A percentile compares a stretch with the other conserved stretches of the same genome.
phyloP scores from a whole-genome alignment of 2,329 filamentous ascomycete genomes.

The Xylaria sp. region DNA sequence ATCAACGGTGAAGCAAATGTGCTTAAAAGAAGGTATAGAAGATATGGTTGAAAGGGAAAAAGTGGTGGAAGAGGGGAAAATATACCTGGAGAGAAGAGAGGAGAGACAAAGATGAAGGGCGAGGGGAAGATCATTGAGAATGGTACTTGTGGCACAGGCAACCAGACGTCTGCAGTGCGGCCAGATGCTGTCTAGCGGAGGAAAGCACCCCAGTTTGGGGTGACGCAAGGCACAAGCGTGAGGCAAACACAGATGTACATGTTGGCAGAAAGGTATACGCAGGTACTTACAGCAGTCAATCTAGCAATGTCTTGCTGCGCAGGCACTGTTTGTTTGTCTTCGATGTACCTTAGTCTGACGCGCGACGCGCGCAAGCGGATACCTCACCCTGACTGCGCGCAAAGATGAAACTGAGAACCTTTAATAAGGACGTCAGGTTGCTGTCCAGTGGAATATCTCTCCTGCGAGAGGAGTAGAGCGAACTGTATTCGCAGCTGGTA shows the following conservation, averaged over 20 bases:
- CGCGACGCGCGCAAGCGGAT: not conserved
- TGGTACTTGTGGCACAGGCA: not conserved
- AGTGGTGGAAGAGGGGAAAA: not conserved
- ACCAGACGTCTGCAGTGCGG: not conserved
- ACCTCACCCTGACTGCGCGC: not conserved
- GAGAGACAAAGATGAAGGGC: not conserved
- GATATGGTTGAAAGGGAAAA: not conserved
- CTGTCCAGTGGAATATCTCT: too few species aligned
- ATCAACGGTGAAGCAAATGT: not conserved
- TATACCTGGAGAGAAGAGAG: not conserved
- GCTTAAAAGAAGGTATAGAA: not conserved
- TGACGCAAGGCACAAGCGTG: not conserved
- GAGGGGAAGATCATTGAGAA: not conserved
- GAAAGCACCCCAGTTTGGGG: not conserved
- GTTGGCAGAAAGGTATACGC: not conserved
- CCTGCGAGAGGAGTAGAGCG: too few species aligned
- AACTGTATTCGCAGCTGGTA: too few species aligned
- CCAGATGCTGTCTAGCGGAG: not conserved
- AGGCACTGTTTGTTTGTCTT: not conserved
- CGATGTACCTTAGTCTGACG: not conserved
- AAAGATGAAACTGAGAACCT: not conserved
- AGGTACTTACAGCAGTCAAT: slow-evolving; percentile 5
- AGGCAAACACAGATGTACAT: slow-evolving; percentile 1
- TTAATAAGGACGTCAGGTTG: not conserved
- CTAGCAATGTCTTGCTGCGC: not conserved